Base-by-base conservation (phyloP, 2,329 filamentous ascomycete genomes). In the Lachnellula hyalina region DNA sequence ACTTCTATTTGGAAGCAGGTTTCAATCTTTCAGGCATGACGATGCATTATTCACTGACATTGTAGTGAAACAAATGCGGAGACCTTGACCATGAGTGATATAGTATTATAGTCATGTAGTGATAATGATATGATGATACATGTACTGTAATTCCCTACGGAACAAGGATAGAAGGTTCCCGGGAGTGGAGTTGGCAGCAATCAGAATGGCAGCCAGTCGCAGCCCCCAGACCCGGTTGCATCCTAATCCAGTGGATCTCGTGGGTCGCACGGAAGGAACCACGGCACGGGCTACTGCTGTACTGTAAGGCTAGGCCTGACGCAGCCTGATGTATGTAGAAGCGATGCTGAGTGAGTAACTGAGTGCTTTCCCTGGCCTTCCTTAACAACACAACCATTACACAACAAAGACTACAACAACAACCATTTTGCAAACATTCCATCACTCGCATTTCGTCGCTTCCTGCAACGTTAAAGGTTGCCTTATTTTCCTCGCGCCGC, bases 381-480 rank as follows among this genome's bases (percentile, higher is more conserved):
- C 42, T 23, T 25, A 51, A 42, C 48, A 42, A 40, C 40, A 32
- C 28, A 32, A 32, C 28, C 28, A 41, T n/a, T 4, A 41, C 38
- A 41, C 15, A 17, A 19, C 38, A 41, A 41, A 14, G 5, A 32
- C 32, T 6, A 44, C 35, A 51, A 17, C 38, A 42, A n/a, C 36
- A 42, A 40, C 40, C 9, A 40, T 32, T 28, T 38, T 15, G 48
- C 23, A 54, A 49, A 51, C 7, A n/a, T 57, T 54, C 49, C 56
- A 59, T 50, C 61, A 55, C 53, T 57, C 56, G 57, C 59, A 59
- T 61, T 50, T 51, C 51, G 56, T 62, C 58, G 61, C 61, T 61
- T 56, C 51, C 49, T 45, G 50, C 57, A 57, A 51, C 51, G 51
- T 51, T 57, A 54, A 58, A 54, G 50, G 52, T 55, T 58, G 55